Evolutionary conservation across 768 basidiomycete species (phyloP).

Genomic region (Strobilomyces confusus): DNA sequence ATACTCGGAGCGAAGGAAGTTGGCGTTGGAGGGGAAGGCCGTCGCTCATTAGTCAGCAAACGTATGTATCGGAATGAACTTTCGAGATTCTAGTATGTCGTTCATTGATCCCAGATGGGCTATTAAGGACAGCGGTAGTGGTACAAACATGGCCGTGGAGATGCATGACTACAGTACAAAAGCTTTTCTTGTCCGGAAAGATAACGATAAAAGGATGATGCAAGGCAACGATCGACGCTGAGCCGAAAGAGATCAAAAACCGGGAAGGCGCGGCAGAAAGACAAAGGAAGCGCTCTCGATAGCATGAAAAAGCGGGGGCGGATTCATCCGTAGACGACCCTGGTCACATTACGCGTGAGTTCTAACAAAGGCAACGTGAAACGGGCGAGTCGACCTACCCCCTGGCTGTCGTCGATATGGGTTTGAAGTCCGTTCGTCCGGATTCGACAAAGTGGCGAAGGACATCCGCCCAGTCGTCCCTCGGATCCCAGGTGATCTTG

Average conservation of each 20-base stretch:
- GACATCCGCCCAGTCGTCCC: slow-evolving; percentile 70
- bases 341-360: slow-evolving; percentile 17
- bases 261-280: slow-evolving; percentile 3
- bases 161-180: slow-evolving; percentile 27
- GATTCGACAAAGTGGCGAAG: slow-evolving; percentile 68
- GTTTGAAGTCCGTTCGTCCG: slow-evolving; percentile 74
- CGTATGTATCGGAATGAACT: not conserved
- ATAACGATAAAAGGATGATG: slow-evolving; percentile 22
- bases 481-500: slow-evolving; percentile 71
- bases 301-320: not conserved
- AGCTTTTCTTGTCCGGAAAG: slow-evolving; percentile 17
- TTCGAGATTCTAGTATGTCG: slow-evolving; percentile 11
- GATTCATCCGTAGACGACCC: slow-evolving; percentile 42
- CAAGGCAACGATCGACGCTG: slow-evolving; percentile 31
- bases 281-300: slow-evolving; percentile 10
- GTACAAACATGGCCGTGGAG: slow-evolving; percentile 25
- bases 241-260: not conserved
- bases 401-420: slow-evolving; percentile 72
- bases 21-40: too few relatives aligned
- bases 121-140: slow-evolving; percentile 22
- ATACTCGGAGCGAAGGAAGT: too few relatives aligned
- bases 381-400: slow-evolving; percentile 49
- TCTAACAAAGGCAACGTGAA: not conserved
- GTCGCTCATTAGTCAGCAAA: slow-evolving; percentile 20
- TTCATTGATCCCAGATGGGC: slow-evolving; percentile 8